Conservation (phyloP, 116 monocot species). For the Iris pallida region DNA sequence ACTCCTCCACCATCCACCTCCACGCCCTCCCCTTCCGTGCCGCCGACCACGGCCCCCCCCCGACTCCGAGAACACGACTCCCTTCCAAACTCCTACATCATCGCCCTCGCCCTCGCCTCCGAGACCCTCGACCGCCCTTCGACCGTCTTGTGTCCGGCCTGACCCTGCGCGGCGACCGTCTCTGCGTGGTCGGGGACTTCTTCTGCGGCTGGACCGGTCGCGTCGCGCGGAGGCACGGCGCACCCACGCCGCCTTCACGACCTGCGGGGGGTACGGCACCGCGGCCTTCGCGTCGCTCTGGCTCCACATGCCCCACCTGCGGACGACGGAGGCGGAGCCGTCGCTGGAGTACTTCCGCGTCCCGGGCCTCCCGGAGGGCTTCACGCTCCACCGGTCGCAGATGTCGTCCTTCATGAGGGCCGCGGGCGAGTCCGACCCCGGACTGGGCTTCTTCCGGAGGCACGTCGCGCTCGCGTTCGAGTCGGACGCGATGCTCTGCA, state of each 20-base stretch:
- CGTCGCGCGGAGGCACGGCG: constrained; percentile 10
- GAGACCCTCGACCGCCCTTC: constrained; percentile 22
- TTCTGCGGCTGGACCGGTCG: constrained; percentile 39
- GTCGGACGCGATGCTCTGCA: constrained; percentile 27
- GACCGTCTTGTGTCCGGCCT: constrained; percentile 17
- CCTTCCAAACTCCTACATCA: constrained; percentile 5
- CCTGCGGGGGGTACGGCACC: constrained; percentile 27
- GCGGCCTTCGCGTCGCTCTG: constrained; percentile 24
- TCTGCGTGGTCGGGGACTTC: constrained; percentile 36
- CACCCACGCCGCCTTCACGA: constrained; percentile 23
- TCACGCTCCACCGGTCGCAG: constrained; percentile 27
- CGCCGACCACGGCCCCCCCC: constrained; percentile 17
- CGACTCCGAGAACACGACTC: constrained; percentile 17
- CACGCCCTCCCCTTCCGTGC: constrained; percentile 21
- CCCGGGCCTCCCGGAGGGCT: constrained; percentile 18
- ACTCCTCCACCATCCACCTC: constrained; percentile 19
- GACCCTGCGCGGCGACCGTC: background rate
- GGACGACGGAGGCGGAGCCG: constrained; percentile 1
- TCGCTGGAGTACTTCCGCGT: no score
- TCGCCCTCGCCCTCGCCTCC: constrained; percentile 7
- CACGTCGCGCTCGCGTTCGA: constrained; percentile 11
- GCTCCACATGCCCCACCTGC: constrained; percentile 12
- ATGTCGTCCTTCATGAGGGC: constrained; percentile 1
- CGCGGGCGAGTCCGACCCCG: constrained; percentile 16
- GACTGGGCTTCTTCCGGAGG: constrained; percentile 20